Base-by-base conservation (phyloP, 176 grass and related monocot genomes). In the Musa itinerans region DNA sequence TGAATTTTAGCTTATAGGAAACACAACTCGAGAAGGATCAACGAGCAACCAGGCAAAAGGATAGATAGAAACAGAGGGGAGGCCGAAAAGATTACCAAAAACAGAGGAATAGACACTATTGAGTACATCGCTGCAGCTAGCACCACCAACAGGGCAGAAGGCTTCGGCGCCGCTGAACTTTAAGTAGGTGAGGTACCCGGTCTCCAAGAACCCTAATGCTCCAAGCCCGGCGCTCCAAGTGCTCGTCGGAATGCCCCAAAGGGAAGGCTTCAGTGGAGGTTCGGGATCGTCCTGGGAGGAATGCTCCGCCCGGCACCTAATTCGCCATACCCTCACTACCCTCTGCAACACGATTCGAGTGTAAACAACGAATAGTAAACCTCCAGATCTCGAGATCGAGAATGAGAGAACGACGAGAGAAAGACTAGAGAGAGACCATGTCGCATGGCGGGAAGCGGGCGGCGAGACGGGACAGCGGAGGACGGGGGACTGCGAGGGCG, bases 161-260 rank as follows among this genome's bases (percentile, higher is more conserved):
- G 88, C 90, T 79, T 89, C 89, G 17, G 87, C 92, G 66, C 79
- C 81, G 6, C 83, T 85, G 82, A 97, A 75, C 82, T 97, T 97
- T 69, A 93, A 78, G 76, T 90, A 97, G 43, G 81, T 93, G 64
- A 97, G 89, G 74, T 97, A 97, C 14, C 83, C 84, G 11, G 90
- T 91, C 89, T 97, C 93, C 48, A 97, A 22, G n/a, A 93, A 81
- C 23, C 93, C 93, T 71, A 93, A 61, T 25, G 80, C 77, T 51
- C 87, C 87, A 43, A 91, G 43, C 0, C 87, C 93, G 3, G 88
- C 88, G n/a, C 83, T 78, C 85, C 78, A 90, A 71, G 62, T 81
- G 82, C 83, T 83, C 68, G 88, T 87, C 61, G 87, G 79, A 88
- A 90, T 75, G 75, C 90, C 86, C 71, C 73, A 84, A 24, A 88